Evolutionary conservation across 768 basidiomycete species (phyloP), one percentile per base, ranked within the genome.

Genomic region (Hortiboletus campestris): DNA sequence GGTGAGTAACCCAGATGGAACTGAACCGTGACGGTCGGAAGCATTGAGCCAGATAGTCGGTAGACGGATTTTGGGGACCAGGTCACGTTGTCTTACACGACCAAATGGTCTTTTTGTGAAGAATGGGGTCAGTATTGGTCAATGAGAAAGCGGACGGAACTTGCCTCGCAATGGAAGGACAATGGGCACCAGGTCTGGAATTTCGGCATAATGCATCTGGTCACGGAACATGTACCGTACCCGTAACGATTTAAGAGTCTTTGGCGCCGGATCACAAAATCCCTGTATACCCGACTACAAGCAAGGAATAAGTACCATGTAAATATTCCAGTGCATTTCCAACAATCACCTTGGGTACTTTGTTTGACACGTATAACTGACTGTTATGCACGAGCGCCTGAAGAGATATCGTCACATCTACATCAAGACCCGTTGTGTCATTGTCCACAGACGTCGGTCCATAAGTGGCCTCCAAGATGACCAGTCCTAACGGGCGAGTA

Each of bases 261-360:
- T 84, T 14, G 89, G 85, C 17, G 86, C 85, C 53, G 90, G 89
- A 74, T 96, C 93, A 66, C 83, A 85, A 75, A 97, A 94, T n/a
- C 93, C 93, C 65, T 91, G 85, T 39, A 96, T 76, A 28, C 84
- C 81, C 55, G 84, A 76, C 89, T 89, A 61, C 32, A 36, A 50
- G 35, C 56, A 53, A 50, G 22, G 53, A 8, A 41, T 59, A 32
- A 61, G 55, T 34, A 17, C 25, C 36, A 52, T 28, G 42, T 34
- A 22, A 35, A 53, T 38, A 31, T 49, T 41, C 41, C 16, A 8
- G 14, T 34, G 9, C 16, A 44, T 41, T 50, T 29, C 46, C 42
- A 49, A 42, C 51, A 34, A 11, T 57, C 51, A 91, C 89, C 80
- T 95, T 96, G 45, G 83, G 77, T 63, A 86, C 77, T 44, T 84